A percentile compares a stretch with the other conserved stretches of the same genome.
Conservation (phyloP, 169 alveolate genomes). For the Cryptosporidium canis region DNA sequence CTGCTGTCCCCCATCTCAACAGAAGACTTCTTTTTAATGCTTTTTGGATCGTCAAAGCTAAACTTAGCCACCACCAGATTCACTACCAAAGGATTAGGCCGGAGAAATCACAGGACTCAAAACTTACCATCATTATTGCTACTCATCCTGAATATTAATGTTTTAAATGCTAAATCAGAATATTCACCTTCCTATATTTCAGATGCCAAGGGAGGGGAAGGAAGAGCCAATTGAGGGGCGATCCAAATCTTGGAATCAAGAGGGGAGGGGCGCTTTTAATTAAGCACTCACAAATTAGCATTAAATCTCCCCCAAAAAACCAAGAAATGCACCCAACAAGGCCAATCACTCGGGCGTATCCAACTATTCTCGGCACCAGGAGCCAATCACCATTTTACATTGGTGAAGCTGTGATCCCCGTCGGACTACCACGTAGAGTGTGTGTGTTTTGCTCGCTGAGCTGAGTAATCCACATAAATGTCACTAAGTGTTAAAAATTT, state of each 20-base stretch:
- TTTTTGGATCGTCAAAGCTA: constrained; percentile 27
- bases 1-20: constrained; percentile 25
- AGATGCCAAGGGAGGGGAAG: not conserved
- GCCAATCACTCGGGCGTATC: too few relatives aligned
- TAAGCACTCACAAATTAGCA: not conserved
- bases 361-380: too few relatives aligned
- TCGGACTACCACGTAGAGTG: too few relatives aligned
- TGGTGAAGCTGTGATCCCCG: too few relatives aligned
- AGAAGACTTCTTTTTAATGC: not conserved
- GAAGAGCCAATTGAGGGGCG: not conserved
- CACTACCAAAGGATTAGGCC: not conserved
- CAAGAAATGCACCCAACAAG: not conserved
- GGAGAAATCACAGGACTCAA: not conserved
- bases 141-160: constrained; percentile 5
- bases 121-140: constrained; percentile 63
- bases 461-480: too few relatives aligned
- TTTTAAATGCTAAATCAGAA: not conserved
- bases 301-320: not conserved
- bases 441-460: too few relatives aligned
- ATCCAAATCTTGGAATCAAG: constrained; percentile 12
- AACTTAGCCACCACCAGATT: constrained; percentile 62
- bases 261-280: constrained; percentile 15
- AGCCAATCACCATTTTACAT: too few relatives aligned
- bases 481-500: too few relatives aligned
- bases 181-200: not conserved